A percentile compares a stretch with the other conserved stretches of the same genome.
These are phyloP conservation scores for Volvox carteri DNA, from an alignment of 163 green algal species.

Conservation along the genomic window DNA sequence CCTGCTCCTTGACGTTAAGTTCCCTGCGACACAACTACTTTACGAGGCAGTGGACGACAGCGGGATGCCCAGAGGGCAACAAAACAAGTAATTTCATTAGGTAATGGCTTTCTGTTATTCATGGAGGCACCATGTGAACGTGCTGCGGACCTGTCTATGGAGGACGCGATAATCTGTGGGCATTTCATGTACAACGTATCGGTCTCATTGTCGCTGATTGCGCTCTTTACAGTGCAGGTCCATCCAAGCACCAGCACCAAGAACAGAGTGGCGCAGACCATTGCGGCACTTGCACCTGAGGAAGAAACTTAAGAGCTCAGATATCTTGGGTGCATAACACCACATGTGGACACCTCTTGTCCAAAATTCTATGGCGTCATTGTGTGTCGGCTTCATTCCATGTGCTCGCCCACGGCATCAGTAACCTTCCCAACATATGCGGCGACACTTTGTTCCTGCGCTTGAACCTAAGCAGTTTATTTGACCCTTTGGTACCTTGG, in stretches of 20 bases:
- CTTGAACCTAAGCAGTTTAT: too few relatives aligned
- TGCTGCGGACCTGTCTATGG: not conserved
- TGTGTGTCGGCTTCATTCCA: too few relatives aligned
- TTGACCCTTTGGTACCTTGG: too few relatives aligned
- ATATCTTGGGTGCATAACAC: too few relatives aligned
- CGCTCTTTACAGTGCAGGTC: not conserved
- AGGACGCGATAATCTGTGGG: not conserved
- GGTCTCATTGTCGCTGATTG: not conserved
- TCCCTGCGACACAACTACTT: conserved; percentile 7
- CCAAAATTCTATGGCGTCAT: too few relatives aligned
- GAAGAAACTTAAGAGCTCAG: too few relatives aligned
- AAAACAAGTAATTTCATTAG: not conserved
- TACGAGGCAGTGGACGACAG: not conserved
- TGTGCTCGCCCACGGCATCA: too few relatives aligned
- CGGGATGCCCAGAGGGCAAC: not conserved
- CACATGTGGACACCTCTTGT: too few relatives aligned
- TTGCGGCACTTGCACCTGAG: not conserved
- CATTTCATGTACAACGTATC: not conserved
- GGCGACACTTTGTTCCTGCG: too few relatives aligned
- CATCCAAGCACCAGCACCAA: not conserved
- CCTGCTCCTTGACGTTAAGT: not conserved
- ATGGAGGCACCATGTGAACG: not conserved
- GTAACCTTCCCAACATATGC: too few relatives aligned
- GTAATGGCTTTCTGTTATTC: not conserved
- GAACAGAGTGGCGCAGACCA: not conserved